Evolutionary conservation across 106 monocot species (phyloP).

Genomic region (Hemerocallis citrina): DNA sequence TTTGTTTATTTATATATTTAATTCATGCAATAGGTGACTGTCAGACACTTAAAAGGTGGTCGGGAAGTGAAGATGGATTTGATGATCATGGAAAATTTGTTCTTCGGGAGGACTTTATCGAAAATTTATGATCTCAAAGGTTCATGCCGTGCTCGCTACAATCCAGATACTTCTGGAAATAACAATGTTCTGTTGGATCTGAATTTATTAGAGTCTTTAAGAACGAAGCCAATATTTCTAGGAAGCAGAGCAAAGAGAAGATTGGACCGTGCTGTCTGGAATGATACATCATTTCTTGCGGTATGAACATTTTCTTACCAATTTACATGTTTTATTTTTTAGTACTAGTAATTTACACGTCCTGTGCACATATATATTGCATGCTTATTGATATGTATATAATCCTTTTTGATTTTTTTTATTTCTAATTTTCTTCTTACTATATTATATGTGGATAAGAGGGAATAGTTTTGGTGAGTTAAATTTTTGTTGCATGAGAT

Average conservation of each 20-base stretch:
- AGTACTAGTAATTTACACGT: too few species aligned
- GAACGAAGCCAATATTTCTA: slow-evolving; percentile 77
- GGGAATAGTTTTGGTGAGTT: too few species aligned
- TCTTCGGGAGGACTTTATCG: slow-evolving; percentile 63
- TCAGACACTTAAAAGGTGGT: slow-evolving; percentile 70
- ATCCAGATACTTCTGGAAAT: slow-evolving; percentile 59
- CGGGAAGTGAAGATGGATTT: slow-evolving; percentile 75
- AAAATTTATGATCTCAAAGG: slow-evolving; percentile 96
- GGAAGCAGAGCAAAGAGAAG: slow-evolving; percentile 78
- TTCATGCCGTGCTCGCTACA: slow-evolving; percentile 74
- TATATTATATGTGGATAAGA: too few species aligned
- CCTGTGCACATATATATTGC: too few species aligned
- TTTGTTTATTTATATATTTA: too few species aligned
- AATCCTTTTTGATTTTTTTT: too few species aligned
- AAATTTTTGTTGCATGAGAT: too few species aligned
- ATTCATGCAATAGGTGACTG: slow-evolving; percentile 34
- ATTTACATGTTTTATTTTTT: neutral
- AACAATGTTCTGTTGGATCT: slow-evolving; percentile 79
- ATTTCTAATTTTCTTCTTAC: too few species aligned
- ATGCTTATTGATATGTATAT: too few species aligned
- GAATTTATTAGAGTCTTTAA: slow-evolving; percentile 71
- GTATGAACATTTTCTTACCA: slow-evolving; percentile 25
- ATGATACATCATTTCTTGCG: slow-evolving; percentile 96
- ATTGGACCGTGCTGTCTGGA: slow-evolving; percentile 94
- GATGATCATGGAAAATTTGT: slow-evolving; percentile 94